Base-by-base conservation (phyloP, 1,284 basidiomycete species). In the Apiotrichum montevideense region DNA sequence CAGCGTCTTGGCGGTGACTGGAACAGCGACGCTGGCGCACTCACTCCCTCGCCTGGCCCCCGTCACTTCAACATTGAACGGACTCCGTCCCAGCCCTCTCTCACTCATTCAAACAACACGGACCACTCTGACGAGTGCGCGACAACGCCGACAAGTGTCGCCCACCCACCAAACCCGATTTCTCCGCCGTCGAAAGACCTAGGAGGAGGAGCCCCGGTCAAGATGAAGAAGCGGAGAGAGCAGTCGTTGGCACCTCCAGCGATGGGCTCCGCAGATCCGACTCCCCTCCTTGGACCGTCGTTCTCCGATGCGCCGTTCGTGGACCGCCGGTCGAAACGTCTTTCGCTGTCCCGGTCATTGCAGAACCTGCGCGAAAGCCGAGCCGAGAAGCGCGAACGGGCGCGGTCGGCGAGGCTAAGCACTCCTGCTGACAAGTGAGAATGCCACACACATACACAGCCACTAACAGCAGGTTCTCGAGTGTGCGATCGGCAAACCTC, bases 341-440 rank as follows among this genome's bases (percentile, higher is more conserved):
- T 60, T 3, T 60, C 58, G 1, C 32, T 60, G 3, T 51, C 58
- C 6, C 47, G 52, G 8, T 60, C 58, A 1, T 35, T 60, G 3
- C 55, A 51, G 33, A 53, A 43, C 37, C 43, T 60, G 6, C 55
- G 55, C 9, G 55, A 54, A 21, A 21, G 21, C 21, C 21, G 21
- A 21, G 21, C 21, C 44, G 53, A 50, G 35, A 14, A 35, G 3
- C 51, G 50, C 50, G 8, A 6, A 33, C 2, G 33, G 52, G 4
- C 49, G 45, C 4, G 44, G 8, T 39, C 21, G 21, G 21, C 21
- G 21, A 21, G 58, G 1, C 32, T 34, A 1, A 60, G 55, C 46
- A 37, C 49, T 0, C 15, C 43, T 40, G 47, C 58, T 9, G 51
- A 50, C 8, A 54, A 54, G 58, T 60, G 41, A 33, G 58, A 21